Percentiles rank a stretch among this genome's conserved stretches.
phyloP scores from a whole-genome alignment of 306 rosid genomes.

The Malus asiatica region DNA sequence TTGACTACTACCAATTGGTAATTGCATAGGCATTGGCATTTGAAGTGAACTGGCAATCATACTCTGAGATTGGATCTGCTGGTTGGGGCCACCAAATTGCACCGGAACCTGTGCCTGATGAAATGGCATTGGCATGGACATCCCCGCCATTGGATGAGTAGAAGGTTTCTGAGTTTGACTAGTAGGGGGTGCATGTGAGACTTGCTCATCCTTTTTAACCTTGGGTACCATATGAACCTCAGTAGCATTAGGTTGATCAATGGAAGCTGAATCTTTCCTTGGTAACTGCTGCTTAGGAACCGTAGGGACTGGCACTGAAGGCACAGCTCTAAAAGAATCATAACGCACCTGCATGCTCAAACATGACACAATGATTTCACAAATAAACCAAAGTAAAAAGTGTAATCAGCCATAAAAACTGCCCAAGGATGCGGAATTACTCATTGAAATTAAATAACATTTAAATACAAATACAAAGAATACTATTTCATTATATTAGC shows the following conservation, averaged over 20 bases:
- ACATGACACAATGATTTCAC: conserved; percentile 11
- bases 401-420: not conserved
- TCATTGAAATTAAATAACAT: not conserved
- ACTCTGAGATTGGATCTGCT: conserved; percentile 76
- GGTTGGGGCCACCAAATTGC: conserved; percentile 73
- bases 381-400: not conserved
- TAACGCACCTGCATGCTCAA: conserved; percentile 54
- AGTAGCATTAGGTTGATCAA: conserved; percentile 37
- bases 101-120: conserved; percentile 62
- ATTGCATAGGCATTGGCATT: conserved; percentile 53
- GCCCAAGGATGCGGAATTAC: not conserved
- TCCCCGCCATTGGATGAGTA: conserved; percentile 49
- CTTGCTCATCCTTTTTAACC: conserved; percentile 49
- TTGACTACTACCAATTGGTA: conserved; percentile 68
- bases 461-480: not conserved
- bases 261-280: conserved; percentile 50
- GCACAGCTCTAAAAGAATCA: conserved; percentile 42
- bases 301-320: conserved; percentile 56
- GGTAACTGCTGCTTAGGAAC: conserved; percentile 67
- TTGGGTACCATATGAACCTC: conserved; percentile 42
- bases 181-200: conserved; percentile 31
- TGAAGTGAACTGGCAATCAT: conserved; percentile 57
- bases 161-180: conserved; percentile 66
- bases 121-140: conserved; percentile 53
- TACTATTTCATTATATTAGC: not conserved